A percentile compares a stretch with the other conserved stretches of the same genome.
These are phyloP conservation scores for Flaveria robusta DNA, from an alignment of 129 eudicot genomes.

Conservation along the genomic window DNA sequence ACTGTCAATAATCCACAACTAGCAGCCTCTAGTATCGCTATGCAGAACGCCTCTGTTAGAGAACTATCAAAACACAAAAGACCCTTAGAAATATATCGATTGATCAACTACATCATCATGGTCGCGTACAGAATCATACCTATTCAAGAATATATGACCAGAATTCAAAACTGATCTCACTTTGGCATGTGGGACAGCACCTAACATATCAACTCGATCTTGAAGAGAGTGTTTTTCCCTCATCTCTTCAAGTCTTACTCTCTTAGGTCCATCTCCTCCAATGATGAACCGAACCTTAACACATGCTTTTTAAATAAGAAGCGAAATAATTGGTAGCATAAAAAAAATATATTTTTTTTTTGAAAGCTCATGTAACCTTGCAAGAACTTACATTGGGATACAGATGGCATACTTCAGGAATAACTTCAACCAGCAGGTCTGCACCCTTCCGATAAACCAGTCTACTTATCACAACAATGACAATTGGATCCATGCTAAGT, in stretches of 20 bases:
- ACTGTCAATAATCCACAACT: conserved; percentile 96
- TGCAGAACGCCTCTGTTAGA: conserved; percentile 97
- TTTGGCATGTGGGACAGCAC: conserved; percentile 99
- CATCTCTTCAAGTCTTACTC: conserved; percentile 97
- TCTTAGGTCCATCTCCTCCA: conserved; percentile 99
- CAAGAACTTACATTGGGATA: conserved; percentile 84
- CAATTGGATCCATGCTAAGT: conserved; percentile 57
- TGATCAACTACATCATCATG: not conserved
- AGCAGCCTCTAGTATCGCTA: conserved; percentile 98
- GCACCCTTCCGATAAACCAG: conserved; percentile 98
- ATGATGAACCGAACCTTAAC: conserved; percentile 82
- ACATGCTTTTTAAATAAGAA: conserved; percentile 33
- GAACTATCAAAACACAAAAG: conserved; percentile 54
- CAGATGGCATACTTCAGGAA: conserved; percentile 93
- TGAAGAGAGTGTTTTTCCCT: conserved; percentile 98
- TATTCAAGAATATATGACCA: conserved; percentile 93
- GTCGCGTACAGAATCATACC: conserved; percentile 41
- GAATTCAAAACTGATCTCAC: conserved; percentile 84
- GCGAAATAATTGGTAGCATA: conserved; percentile 6
- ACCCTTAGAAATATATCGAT: not conserved
- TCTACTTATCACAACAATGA: conserved; percentile 94
- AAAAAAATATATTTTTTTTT: too few relatives aligned
- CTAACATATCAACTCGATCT: conserved; percentile 93
- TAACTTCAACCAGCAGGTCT: conserved; percentile 94
- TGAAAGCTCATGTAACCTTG: too few relatives aligned